Evolutionary conservation across 805 yeast species (phyloP), one percentile per base, ranked within the genome.

Genomic region (Barnettozyma populi): DNA sequence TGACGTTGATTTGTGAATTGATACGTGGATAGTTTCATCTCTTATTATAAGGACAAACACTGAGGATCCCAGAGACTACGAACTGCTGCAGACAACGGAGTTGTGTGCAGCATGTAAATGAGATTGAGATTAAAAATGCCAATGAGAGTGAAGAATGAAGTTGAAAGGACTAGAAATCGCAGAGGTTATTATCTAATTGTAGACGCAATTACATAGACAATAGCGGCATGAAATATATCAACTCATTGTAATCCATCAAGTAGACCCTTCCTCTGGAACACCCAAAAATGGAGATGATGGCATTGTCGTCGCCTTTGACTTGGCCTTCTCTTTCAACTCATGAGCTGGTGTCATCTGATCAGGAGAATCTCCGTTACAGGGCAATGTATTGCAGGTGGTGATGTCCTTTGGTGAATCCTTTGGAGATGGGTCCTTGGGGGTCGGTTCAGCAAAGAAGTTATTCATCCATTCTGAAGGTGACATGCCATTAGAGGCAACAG

Each of bases 311-410:
- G 42, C 50, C 36, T 51, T 54, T 38, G 44, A 38, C 25, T 44
- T 45, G 9, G 9, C 32, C 21, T 39, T 39, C n/a, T 39, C 34
- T 11, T 39, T 39, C 31, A 18, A n/a, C 18, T 25, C 42, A 39
- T 25, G n/a, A 3, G 42, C 34, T 16, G 44, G 40, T 40, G 43
- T 31, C 42, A 23, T 39, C 36, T 48, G 41, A n/a, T 55, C 59
- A 9, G 60, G 60, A n/a, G 62, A 56, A 27, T 59, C 62, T 43
- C 57, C 64, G 34, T 54, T 54, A 32, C 63, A 60, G 7, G 65
- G 63, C n/a, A 61, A 47, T 13, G 65, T 61, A 43, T 60, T 61
- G 41, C 65, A 61, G 4, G 65, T 60, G 3, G 60, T 54, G 35
- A 57, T 57, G 41, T 61, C 64, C 20, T 56, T 59, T 52, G 65